Evolutionary conservation across 202 grass and related monocot species (phyloP).

Genomic region (Cymbopogon flexuosus): DNA sequence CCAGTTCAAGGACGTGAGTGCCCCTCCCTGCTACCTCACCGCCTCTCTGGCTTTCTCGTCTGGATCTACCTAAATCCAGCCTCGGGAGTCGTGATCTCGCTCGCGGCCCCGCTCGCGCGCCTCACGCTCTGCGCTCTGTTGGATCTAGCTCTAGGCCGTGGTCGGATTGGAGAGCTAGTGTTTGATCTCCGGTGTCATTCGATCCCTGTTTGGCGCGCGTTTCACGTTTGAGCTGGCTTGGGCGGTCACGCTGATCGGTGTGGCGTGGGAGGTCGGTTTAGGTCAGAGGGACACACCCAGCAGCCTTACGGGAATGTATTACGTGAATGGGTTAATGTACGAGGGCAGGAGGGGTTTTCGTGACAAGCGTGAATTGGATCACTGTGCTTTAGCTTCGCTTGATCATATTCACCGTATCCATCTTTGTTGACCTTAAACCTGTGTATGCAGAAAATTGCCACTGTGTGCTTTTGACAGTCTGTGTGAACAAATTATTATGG

Average conservation of each 20-base stretch:
- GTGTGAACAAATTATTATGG: not conserved
- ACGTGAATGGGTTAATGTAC: slow-evolving; percentile 5
- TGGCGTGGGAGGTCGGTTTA: not conserved
- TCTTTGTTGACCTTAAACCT: not conserved
- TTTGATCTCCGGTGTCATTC: slow-evolving; percentile 24
- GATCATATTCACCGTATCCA: not conserved
- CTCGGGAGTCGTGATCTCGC: slow-evolving; percentile 16
- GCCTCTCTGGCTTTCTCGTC: not conserved
- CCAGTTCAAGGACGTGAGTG: slow-evolving; percentile 98
- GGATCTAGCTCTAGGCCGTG: slow-evolving; percentile 33
- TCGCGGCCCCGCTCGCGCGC: not conserved
- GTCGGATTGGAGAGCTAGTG: not conserved
- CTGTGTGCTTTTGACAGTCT: not conserved
- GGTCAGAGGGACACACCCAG: not conserved
- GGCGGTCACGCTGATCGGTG: not conserved
- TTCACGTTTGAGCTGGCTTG: slow-evolving; percentile 26
- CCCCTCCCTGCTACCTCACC: not conserved
- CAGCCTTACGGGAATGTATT: not conserved
- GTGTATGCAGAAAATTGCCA: not conserved
- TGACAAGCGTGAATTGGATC: slow-evolving; percentile 5
- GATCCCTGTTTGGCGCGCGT: slow-evolving; percentile 17
- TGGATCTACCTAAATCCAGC: slow-evolving; percentile 42
- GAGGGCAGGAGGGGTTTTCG: not conserved
- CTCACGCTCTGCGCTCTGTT: not conserved
- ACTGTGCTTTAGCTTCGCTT: slow-evolving; percentile 17